These are phyloP conservation scores for Parsonsia alboflavescens DNA, from an alignment of 257 asterid species.

Conservation along the genomic window DNA sequence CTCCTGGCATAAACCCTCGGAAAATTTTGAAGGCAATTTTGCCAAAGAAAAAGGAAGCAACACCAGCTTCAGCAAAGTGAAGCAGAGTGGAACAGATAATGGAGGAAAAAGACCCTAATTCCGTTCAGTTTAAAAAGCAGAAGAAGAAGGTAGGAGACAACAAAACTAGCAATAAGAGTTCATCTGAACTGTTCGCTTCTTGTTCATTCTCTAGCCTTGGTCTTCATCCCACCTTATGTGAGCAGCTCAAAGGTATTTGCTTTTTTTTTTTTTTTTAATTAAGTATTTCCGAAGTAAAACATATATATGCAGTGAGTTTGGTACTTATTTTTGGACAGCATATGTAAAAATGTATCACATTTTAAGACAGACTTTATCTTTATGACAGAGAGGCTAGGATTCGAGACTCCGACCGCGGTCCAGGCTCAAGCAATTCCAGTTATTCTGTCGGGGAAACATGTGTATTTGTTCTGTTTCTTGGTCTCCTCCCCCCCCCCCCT, in stretches of 20 bases:
- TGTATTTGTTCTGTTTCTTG: slow-evolving; percentile 38
- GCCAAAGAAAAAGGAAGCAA: not conserved
- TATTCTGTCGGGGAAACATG: slow-evolving; percentile 74
- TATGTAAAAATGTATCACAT: not conserved
- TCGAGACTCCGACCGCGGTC: slow-evolving; percentile 76
- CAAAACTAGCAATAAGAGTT: slow-evolving; percentile 13
- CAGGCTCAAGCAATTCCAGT: slow-evolving; percentile 94
- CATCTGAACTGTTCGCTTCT: slow-evolving; percentile 66
- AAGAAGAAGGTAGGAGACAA: not conserved
- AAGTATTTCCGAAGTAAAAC: not conserved
- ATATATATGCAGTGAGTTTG: not conserved
- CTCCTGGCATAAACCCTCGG: not conserved
- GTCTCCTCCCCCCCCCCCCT: not conserved
- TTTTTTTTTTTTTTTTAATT: not conserved
- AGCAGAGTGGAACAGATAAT: not conserved
- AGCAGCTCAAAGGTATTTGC: slow-evolving; percentile 67
- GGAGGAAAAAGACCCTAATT: slow-evolving; percentile 15
- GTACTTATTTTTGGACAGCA: not conserved
- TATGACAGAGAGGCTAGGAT: slow-evolving; percentile 70
- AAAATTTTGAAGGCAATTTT: too few species aligned
- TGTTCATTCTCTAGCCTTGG: slow-evolving; percentile 84
- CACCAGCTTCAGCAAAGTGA: not conserved
- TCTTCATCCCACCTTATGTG: slow-evolving; percentile 71
- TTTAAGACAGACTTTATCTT: not conserved
- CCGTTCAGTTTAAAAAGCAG: slow-evolving; percentile 6